Base-by-base conservation (phyloP, 1,284 basidiomycete species). In the Limonomyces culmigenus region DNA sequence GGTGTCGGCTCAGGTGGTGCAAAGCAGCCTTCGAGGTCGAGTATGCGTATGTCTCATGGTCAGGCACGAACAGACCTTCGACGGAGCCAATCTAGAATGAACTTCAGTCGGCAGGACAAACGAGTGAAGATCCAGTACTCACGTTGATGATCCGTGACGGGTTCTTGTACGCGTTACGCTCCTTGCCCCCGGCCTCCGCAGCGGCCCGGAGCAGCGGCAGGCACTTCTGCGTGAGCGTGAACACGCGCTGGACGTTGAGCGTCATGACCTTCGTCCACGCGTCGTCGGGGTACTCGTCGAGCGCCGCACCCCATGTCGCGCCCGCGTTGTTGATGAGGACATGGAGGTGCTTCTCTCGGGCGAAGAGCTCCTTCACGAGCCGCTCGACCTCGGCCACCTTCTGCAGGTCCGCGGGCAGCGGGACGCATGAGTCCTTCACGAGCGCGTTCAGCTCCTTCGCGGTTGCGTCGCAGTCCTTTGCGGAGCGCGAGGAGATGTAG, bases 261-360 rank as follows among this genome's bases (percentile, higher is more conserved):
- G 64, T 75, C 34, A 81, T 49, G 34, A 81, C 55, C 49, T 74
- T 73, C n/a, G 60, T 60, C 43, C 65, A 70, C 3, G 64, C 67
- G 1, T 54, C 50, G 36, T 41, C 73, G 31, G 70, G 65, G 49
- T 72, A 73, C 4, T 64, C 59, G 34, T 71, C 70, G 37, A 77
- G 53, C 11, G 56, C 42, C 10, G 63, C 67, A 15, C 67, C 71
- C 76, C 75, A 78, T 12, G 67, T 66, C 14, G 67, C 70, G 3
- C 75, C 77, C 2, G 73, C 73, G 42, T 80, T 80, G 53, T 81
- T 78, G 39, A 79, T 66, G 4, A 78, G 60, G 8, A 77, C 65
- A 46, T 77, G 62, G 25, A 78, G 51, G 5, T 49, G 63, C 35
- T 59, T 56, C 53, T 80, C 78, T 45, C 56, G 55, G 38, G 56